Conservation (phyloP, 1,284 basidiomycete genomes). For the Apiotrichum sp. region DNA sequence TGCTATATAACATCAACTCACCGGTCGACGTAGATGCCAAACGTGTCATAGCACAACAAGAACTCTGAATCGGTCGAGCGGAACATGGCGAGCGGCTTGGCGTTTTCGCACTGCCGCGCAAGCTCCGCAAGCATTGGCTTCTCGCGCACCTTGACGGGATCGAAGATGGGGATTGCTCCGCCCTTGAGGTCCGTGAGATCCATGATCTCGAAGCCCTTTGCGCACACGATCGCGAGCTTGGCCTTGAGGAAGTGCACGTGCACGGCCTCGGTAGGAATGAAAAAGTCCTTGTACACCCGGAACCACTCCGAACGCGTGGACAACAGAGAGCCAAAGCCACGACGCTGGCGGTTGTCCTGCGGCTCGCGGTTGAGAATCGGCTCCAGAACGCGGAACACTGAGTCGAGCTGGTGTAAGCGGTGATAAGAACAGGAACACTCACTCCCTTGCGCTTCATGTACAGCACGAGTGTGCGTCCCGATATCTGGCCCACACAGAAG, state of each 20-base stretch:
- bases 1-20: too few species aligned
- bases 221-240: slow-evolving; percentile 83
- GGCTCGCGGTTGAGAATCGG: slow-evolving; percentile 80
- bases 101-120: slow-evolving; percentile 70
- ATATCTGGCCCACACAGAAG: slow-evolving; percentile 83
- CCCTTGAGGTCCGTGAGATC: slow-evolving; percentile 81
- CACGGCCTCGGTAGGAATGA: slow-evolving; percentile 80
- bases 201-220: slow-evolving; percentile 96
- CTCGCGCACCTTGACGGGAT: slow-evolving; percentile 58
- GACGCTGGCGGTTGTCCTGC: slow-evolving; percentile 57
- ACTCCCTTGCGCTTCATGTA: slow-evolving; percentile 96
- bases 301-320: slow-evolving; percentile 86
- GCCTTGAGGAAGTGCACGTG: slow-evolving; percentile 85
- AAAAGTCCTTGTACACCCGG: slow-evolving; percentile 84
- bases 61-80: slow-evolving; percentile 81
- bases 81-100: slow-evolving; percentile 85
- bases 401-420: slow-evolving; percentile 57
- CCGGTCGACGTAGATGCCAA: slow-evolving; percentile 58
- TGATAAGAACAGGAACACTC: slow-evolving; percentile 31
- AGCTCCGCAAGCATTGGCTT: slow-evolving; percentile 66
- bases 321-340: slow-evolving; percentile 64
- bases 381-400: slow-evolving; percentile 87
- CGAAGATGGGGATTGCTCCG: slow-evolving; percentile 64
- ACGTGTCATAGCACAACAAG: slow-evolving; percentile 86
- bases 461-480: slow-evolving; percentile 77